Conservation (phyloP, 495 filamentous ascomycete genomes). For the Articulospora tetracladia region DNA sequence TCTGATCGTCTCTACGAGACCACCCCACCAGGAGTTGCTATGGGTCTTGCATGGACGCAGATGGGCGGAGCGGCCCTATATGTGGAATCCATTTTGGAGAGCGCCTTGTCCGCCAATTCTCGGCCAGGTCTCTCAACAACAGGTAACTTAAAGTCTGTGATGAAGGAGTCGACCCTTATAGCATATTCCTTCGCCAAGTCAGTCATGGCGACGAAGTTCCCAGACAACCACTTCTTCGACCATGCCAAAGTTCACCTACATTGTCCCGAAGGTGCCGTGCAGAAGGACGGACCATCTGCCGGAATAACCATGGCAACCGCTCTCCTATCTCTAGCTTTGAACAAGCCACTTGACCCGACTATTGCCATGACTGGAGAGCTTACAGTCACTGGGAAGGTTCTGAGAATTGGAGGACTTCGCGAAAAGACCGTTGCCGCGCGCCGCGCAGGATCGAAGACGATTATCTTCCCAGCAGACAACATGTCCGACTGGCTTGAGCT, state of each 20-base stretch:
- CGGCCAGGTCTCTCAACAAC: conserved; percentile 82
- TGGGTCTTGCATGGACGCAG: conserved; percentile 98
- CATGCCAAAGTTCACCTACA: conserved; percentile 95
- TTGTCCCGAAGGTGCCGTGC: conserved; percentile 94
- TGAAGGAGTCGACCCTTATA: conserved; percentile 94
- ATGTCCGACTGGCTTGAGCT: conserved; percentile 96
- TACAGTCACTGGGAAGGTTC: conserved; percentile 94
- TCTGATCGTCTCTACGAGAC: conserved; percentile 92
- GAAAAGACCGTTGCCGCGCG: conserved; percentile 99
- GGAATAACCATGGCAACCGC: conserved; percentile 97
- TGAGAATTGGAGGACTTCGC: conserved; percentile 90
- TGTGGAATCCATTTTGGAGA: conserved; percentile 93
- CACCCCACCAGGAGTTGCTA: conserved; percentile 94
- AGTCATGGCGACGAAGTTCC: conserved; percentile 74
- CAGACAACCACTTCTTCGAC: conserved; percentile 92
- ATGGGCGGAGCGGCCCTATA: conserved; percentile 97
- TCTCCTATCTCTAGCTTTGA: conserved; percentile 77
- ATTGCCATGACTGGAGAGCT: conserved; percentile 99
- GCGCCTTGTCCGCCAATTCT: conserved; percentile 63
- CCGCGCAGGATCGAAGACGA: conserved; percentile 87
- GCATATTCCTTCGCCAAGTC: conserved; percentile 97
- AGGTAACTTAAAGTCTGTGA: conserved; percentile 91
- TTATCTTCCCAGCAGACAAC: conserved; percentile 95
- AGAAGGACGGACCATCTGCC: conserved; percentile 93
- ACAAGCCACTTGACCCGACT: conserved; percentile 72